These are phyloP conservation scores for Plantago rigida DNA, from an alignment of 305 asterid species.

Conservation along the genomic window DNA sequence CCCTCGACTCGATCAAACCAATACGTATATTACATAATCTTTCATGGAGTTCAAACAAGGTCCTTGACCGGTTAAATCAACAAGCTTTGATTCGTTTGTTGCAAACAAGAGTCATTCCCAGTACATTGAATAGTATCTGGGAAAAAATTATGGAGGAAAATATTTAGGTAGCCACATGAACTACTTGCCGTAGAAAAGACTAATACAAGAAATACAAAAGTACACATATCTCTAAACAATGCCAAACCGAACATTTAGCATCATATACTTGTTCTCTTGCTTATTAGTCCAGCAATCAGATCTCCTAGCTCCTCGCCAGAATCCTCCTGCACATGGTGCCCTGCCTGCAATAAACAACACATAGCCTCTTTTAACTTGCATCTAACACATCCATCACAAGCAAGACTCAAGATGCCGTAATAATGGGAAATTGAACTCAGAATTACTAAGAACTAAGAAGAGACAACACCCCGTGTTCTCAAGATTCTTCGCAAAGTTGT, in stretches of 20 bases:
- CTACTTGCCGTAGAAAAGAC: too few species aligned
- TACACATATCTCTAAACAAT: too few species aligned
- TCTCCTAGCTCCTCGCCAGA: constrained; percentile 75
- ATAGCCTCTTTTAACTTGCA: background rate
- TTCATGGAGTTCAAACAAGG: background rate
- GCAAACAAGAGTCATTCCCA: background rate
- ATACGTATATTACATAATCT: too few species aligned
- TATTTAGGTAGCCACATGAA: background rate
- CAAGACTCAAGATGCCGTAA: background rate
- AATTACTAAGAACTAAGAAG: too few species aligned
- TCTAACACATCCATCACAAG: background rate
- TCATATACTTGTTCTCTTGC: constrained; percentile 34
- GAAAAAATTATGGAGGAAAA: background rate
- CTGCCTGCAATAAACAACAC: constrained; percentile 44
- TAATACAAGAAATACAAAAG: background rate
- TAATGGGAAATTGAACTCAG: background rate
- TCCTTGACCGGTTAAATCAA: background rate
- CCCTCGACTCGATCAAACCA: too few species aligned
- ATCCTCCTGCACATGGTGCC: constrained; percentile 96
- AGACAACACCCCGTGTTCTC: too few species aligned
- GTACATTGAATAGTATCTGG: background rate
- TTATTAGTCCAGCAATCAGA: constrained; percentile 48
- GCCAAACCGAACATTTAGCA: background rate
- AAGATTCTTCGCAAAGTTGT: too few species aligned
- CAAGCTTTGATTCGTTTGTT: background rate